Evolutionary conservation across 345 rosid genomes (phyloP), one percentile per base, ranked within the genome.

Genomic region (Ailanthus altissimus): DNA sequence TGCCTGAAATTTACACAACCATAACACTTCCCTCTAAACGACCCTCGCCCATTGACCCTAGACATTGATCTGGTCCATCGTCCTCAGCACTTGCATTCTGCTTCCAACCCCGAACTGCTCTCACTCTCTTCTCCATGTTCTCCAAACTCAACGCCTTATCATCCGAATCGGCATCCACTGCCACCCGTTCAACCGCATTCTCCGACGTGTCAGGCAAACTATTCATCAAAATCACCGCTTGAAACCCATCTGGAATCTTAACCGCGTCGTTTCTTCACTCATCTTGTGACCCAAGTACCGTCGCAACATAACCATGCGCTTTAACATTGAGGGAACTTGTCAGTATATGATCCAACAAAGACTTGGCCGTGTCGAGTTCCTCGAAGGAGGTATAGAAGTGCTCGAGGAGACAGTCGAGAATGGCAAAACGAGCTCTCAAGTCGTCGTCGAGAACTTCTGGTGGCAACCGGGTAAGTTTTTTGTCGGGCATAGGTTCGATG

Each of bases 181-280:
- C 46, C 43, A 61, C n/a, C n/a, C n/a, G n/a, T n/a, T n/a, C n/a
- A 15, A 40, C 11, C n/a, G 14, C 54, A 53, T 70, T 70, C 0
- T 25, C 7, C 75, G 75, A 77, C 23, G 45, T 60, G 5, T 62
- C 63, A 6, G 71, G 71, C 7, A 77, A 70, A 62, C 75, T 70
- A 18, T 77, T 36, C 46, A 77, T 38, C 71, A 71, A 42, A 25
- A 32, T 40, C 12, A 53, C 62, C 47, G 80, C 56, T n/a, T 77
- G 71, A 46, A 62, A 9, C 1, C 62, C 75, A 5, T 51, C 14
- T 21, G 70, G 76, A 36, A 77, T 7, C 32, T 71, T 32, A 18
- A 62, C 20, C 13, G 70, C 75, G 21, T 23, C n/a, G n/a, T n/a
- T n/a, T n/a, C n/a, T n/a, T n/a, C n/a, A n/a, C n/a, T 25, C 75